A percentile compares a stretch with the other conserved stretches of the same genome.
phyloP scores from a whole-genome alignment of 495 filamentous ascomycete species.

The Trichocladium antarcticum region DNA sequence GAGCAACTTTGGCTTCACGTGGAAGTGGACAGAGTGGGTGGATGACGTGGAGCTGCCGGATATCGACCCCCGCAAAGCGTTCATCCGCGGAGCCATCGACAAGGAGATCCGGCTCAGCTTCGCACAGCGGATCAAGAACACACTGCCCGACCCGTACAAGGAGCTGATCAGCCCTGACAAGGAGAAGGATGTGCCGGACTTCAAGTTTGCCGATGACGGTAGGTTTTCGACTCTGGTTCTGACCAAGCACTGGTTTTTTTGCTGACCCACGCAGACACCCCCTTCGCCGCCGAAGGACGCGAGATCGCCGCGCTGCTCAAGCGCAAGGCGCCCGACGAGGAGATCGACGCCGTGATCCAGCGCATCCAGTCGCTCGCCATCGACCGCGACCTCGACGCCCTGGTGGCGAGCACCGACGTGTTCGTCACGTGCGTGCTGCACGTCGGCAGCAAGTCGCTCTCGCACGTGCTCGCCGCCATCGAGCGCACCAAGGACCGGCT shows the following conservation, averaged over 20 bases:
- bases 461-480: conserved; percentile 89
- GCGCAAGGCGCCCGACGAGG: conserved; percentile 71
- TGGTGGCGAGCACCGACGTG: conserved; percentile 76
- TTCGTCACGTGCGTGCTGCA: conserved; percentile 87
- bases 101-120: conserved; percentile 97
- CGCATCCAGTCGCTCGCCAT: conserved; percentile 65
- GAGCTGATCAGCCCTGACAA: conserved; percentile 71
- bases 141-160: conserved; percentile 76
- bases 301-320: conserved; percentile 68
- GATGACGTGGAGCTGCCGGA: conserved; percentile 69
- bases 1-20: conserved; percentile 98
- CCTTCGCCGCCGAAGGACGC: conserved; percentile 67
- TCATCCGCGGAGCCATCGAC: conserved; percentile 80
- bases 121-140: conserved; percentile 88
- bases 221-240: conserved; percentile 33
- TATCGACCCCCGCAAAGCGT: conserved; percentile 80
- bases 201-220: conserved; percentile 80
- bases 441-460: conserved; percentile 87
- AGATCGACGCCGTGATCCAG: conserved; percentile 65
- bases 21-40: conserved; percentile 98
- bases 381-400: conserved; percentile 57
- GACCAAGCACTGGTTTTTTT: too few species aligned
- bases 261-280: conserved; percentile 46
- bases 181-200: conserved; percentile 86
- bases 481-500: conserved; percentile 92